A percentile compares a stretch with the other conserved stretches of the same genome.
These are phyloP conservation scores for Aspergillus sp. DNA, from an alignment of 2,329 filamentous ascomycete species.

Conservation along the genomic window DNA sequence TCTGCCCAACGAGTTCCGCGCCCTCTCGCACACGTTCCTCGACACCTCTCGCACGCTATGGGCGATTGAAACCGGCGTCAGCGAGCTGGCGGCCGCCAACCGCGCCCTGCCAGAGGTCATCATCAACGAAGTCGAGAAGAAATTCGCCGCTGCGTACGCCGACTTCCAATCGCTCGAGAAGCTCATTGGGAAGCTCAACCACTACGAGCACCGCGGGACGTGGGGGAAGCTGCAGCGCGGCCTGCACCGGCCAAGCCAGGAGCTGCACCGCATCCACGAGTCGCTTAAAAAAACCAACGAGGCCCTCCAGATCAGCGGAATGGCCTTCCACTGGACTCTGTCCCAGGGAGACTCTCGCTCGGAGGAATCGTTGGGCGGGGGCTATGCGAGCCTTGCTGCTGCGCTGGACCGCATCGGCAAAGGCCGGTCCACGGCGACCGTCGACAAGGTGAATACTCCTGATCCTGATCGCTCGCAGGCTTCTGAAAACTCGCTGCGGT, in stretches of 20 bases:
- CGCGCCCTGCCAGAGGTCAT: slow-evolving; percentile 61
- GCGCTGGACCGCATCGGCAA: slow-evolving; percentile 55
- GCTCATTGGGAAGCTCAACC: slow-evolving; percentile 61
- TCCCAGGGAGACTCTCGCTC: slow-evolving; percentile 51
- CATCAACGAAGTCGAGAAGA: slow-evolving; percentile 62
- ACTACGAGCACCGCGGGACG: slow-evolving; percentile 61
- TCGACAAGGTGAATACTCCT: slow-evolving; percentile 28
- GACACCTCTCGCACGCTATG: slow-evolving; percentile 66
- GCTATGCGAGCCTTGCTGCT: slow-evolving; percentile 66
- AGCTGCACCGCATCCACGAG: slow-evolving; percentile 48
- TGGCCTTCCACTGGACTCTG: slow-evolving; percentile 67
- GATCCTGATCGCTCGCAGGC: slow-evolving; percentile 6
- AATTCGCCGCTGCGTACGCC: slow-evolving; percentile 60
- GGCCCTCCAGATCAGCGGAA: slow-evolving; percentile 62
- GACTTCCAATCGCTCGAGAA: slow-evolving; percentile 66
- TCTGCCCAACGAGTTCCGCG: slow-evolving; percentile 56
- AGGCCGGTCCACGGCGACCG: slow-evolving; percentile 31
- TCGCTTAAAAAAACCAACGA: slow-evolving; percentile 45
- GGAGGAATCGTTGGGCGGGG: slow-evolving; percentile 63
- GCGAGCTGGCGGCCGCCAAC: slow-evolving; percentile 51
- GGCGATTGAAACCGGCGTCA: slow-evolving; percentile 66
- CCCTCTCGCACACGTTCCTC: slow-evolving; percentile 65
- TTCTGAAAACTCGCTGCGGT: slow-evolving; percentile 3
- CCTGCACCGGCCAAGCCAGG: slow-evolving; percentile 46
- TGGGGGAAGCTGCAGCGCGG: slow-evolving; percentile 61